These are phyloP conservation scores for Pichia ethanolica DNA, from an alignment of 805 yeast species.

Conservation along the genomic window DNA sequence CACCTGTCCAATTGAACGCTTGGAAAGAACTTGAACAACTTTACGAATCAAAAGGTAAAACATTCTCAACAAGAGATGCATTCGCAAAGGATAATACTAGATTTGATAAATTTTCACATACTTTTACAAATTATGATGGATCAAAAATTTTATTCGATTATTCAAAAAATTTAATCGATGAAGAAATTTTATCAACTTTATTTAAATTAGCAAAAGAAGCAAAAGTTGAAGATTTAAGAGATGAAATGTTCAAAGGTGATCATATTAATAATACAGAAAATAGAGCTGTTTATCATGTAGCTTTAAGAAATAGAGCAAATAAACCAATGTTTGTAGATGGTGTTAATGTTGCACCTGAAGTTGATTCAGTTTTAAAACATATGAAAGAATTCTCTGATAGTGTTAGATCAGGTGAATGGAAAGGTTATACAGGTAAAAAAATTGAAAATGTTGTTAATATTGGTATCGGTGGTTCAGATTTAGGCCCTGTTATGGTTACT, in stretches of 20 bases:
- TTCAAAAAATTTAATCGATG: constrained; percentile 89
- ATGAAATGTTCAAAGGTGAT: constrained; percentile 85
- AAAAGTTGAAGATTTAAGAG: constrained; percentile 77
- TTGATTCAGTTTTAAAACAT: constrained; percentile 84
- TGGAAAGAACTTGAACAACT: constrained; percentile 73
- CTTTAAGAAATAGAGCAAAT: constrained; percentile 86
- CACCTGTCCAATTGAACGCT: constrained; percentile 59
- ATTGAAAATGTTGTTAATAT: constrained; percentile 94
- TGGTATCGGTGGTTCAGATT: constrained; percentile 98
- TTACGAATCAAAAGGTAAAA: constrained; percentile 62
- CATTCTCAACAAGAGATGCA: constrained; percentile 67
- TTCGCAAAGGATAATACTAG: constrained; percentile 70
- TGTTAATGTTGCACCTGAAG: constrained; percentile 82
- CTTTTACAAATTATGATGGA: constrained; percentile 78
- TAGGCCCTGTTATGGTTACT: constrained; percentile 99
- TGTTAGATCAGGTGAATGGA: constrained; percentile 92
- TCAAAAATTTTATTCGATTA: constrained; percentile 89
- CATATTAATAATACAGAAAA: constrained; percentile 94
- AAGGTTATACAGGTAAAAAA: constrained; percentile 90
- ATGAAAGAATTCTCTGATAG: constrained; percentile 91
- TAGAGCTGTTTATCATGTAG: constrained; percentile 95
- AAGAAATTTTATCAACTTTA: constrained; percentile 63
- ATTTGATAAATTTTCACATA: constrained; percentile 66
- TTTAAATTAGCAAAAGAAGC: constrained; percentile 84
- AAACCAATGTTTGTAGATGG: constrained; percentile 87